phyloP scores from a whole-genome alignment of 2,329 filamentous ascomycete genomes.

The Coniochaeta ligniaria region DNA sequence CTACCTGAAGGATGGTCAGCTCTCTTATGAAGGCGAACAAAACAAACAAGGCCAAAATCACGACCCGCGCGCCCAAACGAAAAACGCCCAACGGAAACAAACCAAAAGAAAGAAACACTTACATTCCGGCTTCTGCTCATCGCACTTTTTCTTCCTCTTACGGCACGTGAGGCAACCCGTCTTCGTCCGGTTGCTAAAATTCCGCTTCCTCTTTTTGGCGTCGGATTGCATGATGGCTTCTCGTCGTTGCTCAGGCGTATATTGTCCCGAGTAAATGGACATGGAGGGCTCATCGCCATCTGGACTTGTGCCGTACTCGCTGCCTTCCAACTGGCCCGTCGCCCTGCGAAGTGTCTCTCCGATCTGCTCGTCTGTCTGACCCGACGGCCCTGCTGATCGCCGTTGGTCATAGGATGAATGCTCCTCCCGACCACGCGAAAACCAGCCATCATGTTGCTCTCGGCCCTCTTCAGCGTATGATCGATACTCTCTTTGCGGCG shows the following conservation, averaged over 20 bases:
- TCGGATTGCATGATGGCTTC: conserved; percentile 48
- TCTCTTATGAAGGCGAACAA: conserved; percentile 3
- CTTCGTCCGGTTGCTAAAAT: conserved; percentile 93
- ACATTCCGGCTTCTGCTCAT: conserved; percentile 91
- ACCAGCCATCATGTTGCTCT: conserved; percentile 42
- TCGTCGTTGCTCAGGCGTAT: conserved; percentile 39
- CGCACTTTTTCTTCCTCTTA: conserved; percentile 94
- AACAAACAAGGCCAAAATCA: conserved; percentile 5
- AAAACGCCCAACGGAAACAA: conserved; percentile 4
- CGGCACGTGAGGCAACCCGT: conserved; percentile 92
- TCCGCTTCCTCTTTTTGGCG: conserved; percentile 64
- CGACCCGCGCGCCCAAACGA: conserved; percentile 2
- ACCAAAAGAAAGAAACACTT: conserved; percentile 30
- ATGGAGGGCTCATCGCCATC: conserved; percentile 42
- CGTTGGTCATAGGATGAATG: conserved; percentile 38
- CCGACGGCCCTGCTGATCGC: conserved; percentile 34
- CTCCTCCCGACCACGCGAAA: conserved; percentile 40
- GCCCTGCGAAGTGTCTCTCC: conserved; percentile 37
- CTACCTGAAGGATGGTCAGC: conserved; percentile 47
- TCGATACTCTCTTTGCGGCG: conserved; percentile 38
- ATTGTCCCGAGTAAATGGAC: conserved; percentile 34
- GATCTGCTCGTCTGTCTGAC: conserved; percentile 42
- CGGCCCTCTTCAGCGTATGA: conserved; percentile 36
- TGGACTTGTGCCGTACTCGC: conserved; percentile 46
- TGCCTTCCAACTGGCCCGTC: conserved; percentile 36